Evolutionary conservation across 1,284 basidiomycete species (phyloP), one percentile per base, ranked within the genome.

Genomic region (Termitomyces sp.): DNA sequence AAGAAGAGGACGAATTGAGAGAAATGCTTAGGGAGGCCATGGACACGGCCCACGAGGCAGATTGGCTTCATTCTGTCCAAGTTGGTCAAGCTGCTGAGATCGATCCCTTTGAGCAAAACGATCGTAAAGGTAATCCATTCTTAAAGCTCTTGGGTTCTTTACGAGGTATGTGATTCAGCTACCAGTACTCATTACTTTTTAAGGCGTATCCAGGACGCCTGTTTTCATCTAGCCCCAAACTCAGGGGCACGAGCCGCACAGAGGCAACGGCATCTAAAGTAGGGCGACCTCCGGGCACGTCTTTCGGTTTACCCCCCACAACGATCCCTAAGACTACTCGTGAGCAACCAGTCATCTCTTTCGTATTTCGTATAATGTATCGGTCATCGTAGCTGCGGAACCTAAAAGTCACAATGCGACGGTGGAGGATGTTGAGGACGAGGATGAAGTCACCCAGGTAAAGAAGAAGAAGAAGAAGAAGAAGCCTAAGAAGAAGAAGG

Each of bases 401-500:
- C 55, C 65, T 17, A 73, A 73, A 62, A 72, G 68, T 50, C 69
- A 72, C 34, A 76, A 74, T 52, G 73, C 79, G 5, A 85, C 83
- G 0, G 74, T 86, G 8, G 86, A 88, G 61, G 86, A 88, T 38
- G 82, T 80, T 0, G 83, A 86, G 41, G 84, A 84, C 41, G 82
- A 87, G 65, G 85, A 82, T 21, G 78, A 75, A 10, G 69, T 68
- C 13, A 17, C 67, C 26, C 56, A 66, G 3, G 56, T 67, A 4
- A 63, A 70, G 26, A 81, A 81, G 58, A 85, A 86, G 71, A 88
- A 88, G 71, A 86, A 82, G 67, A 88, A 85, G 63, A 86, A 84
- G 75, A 88, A 88, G 67, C n/a, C n/a, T n/a, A 88, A 85, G 71
- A 88, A 84, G 68, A 82, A 80, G 64, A 45, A 44, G 24, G 39